Evolutionary conservation across 805 yeast genomes (phyloP).

Genomic region (Candida glaebosa): DNA sequence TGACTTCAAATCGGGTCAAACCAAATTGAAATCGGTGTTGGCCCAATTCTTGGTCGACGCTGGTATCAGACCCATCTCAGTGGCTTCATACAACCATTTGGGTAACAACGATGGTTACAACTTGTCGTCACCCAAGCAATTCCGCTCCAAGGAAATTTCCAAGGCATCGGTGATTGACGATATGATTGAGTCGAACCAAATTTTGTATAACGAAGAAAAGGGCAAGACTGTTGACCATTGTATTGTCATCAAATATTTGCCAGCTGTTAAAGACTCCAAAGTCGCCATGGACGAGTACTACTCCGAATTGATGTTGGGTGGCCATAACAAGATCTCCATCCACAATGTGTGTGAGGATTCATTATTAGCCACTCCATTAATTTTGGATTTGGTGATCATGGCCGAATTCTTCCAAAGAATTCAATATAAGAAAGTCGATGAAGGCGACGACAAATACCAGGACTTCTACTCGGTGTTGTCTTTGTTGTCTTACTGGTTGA

Average conservation of each 20-base stretch:
- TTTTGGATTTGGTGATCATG: slow-evolving; percentile 86
- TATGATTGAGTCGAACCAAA: slow-evolving; percentile 81
- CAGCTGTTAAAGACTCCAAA: slow-evolving; percentile 94
- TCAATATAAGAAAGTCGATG: slow-evolving; percentile 59
- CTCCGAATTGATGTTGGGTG: slow-evolving; percentile 95
- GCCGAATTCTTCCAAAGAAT: slow-evolving; percentile 89
- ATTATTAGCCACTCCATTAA: slow-evolving; percentile 88
- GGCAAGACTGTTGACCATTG: slow-evolving; percentile 87
- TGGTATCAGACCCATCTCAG: slow-evolving; percentile 90
- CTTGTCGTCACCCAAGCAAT: slow-evolving; percentile 86
- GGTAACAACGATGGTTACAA: slow-evolving; percentile 97
- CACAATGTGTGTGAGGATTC: slow-evolving; percentile 98
- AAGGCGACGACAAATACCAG: slow-evolving; percentile 47
- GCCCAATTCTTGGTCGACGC: slow-evolving; percentile 97
- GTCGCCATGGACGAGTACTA: slow-evolving; percentile 99
- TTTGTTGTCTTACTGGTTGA: slow-evolving; percentile 90
- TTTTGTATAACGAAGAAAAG: slow-evolving; percentile 74
- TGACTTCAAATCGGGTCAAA: slow-evolving; percentile 96
- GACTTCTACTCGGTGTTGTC: slow-evolving; percentile 81
- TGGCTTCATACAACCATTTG: slow-evolving; percentile 93
- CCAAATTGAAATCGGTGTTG: slow-evolving; percentile 91
- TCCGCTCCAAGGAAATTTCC: slow-evolving; percentile 92
- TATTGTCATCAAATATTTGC: slow-evolving; percentile 89
- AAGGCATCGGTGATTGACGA: slow-evolving; percentile 92
- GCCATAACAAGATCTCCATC: slow-evolving; percentile 90